Evolutionary conservation across 345 rosid genomes (phyloP).

Genomic region (Salix udensis): DNA sequence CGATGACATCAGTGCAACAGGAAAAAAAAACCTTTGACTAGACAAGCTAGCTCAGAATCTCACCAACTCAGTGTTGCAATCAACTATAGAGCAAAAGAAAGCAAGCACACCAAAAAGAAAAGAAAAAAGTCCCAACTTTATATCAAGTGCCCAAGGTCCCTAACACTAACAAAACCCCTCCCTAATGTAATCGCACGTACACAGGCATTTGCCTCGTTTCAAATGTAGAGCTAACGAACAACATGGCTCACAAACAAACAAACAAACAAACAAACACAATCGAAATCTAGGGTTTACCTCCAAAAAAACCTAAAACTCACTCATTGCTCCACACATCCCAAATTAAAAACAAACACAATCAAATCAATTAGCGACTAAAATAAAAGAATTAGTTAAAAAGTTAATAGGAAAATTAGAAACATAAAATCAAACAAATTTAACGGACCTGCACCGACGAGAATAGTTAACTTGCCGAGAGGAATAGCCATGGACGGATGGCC

Average conservation of each 20-base stretch:
- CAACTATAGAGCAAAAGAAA: neutral
- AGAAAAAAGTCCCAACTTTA: neutral
- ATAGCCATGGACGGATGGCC: slow-evolving; percentile 38
- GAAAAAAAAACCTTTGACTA: neutral
- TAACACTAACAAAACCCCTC: neutral
- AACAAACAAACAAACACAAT: neutral
- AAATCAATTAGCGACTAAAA: neutral
- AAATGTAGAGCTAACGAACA: neutral
- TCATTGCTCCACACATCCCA: neutral
- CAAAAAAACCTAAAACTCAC: neutral
- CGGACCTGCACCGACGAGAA: slow-evolving; percentile 62
- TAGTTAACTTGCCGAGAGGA: slow-evolving; percentile 51
- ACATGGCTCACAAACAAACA: neutral
- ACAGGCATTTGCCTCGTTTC: neutral
- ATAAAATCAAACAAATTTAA: neutral
- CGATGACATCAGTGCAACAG: neutral
- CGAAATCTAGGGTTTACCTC: neutral
- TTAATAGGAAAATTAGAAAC: neutral
- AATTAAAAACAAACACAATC: neutral
- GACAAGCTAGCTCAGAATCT: neutral
- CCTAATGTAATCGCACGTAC: neutral
- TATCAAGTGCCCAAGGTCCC: neutral
- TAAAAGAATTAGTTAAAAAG: neutral
- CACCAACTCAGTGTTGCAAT: neutral
- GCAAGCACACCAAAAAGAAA: neutral